Evolutionary conservation across 176 grass and related monocot species (phyloP).

Genomic region (Musa troglodytarum): DNA sequence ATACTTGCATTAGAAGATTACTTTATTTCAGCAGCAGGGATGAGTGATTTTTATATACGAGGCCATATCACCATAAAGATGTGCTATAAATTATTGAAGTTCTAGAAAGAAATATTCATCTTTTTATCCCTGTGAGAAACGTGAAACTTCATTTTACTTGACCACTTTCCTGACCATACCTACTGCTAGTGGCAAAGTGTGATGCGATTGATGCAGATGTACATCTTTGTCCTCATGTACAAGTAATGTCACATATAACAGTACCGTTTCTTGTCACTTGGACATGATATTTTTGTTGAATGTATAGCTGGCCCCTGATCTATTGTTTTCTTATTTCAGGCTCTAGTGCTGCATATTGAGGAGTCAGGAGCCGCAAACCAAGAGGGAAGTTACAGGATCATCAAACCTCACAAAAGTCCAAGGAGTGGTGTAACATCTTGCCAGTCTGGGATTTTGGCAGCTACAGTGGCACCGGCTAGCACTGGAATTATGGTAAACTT

Average conservation of each 20-base stretch:
- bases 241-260: background rate
- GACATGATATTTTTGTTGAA: background rate
- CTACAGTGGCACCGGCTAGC: constrained; percentile 37
- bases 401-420: constrained; percentile 27
- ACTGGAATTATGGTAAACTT: constrained; percentile 57
- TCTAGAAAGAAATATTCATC: background rate
- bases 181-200: background rate
- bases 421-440: constrained; percentile 22
- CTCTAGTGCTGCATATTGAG: constrained; percentile 65
- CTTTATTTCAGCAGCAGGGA: no score
- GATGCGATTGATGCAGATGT: background rate
- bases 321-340: constrained; percentile 18
- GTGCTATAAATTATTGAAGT: no score
- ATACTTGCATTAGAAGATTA: no score
- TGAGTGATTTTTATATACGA: no score
- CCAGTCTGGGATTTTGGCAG: constrained; percentile 44
- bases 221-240: background rate
- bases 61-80: no score
- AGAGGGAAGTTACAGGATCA: constrained; percentile 27
- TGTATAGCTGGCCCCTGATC: background rate
- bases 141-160: background rate
- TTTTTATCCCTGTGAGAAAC: background rate
- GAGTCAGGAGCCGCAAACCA: constrained; percentile 9
- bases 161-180: background rate
- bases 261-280: background rate